Base-by-base conservation (phyloP, 163 green algal genomes). In the Scenedesmus sp. region DNA sequence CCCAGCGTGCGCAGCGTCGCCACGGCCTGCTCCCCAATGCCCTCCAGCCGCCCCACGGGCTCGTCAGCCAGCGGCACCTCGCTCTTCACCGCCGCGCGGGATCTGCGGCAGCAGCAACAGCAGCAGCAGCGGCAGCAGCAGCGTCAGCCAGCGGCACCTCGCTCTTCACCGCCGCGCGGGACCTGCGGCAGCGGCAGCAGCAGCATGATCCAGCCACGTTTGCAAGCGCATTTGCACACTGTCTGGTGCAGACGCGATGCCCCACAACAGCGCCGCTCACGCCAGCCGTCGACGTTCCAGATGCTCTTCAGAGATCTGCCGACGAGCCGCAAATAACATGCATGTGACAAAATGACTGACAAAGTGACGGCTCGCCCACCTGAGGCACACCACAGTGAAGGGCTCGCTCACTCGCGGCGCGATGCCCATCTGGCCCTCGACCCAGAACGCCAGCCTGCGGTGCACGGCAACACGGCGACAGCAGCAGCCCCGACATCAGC, bases 371-470 rank as follows among this genome's bases (percentile, higher is more conserved):
- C 18, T 24, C 65, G 20, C 65, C 30, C 65, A 76, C 65, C 65
- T 76, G 65, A 76, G 65, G 65, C 65, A 76, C 30, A 76, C 65
- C 65, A 76, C 65, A 20, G 65, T 76, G 65, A 76, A 76, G 65
- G 65, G 65, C 65, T 76, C 65, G 65, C 65, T 76, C 7, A 76
- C 65, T 20, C 9, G 65, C 65, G 65, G 65, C 30, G 65, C 65
- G 18, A 76, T 76, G 65, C 65, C 30, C 65, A 76, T 37, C 65
- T 76, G 65, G 65, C 18, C 18, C 65, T 76, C 65, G 40, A 76
- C 7, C 65, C 65, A 76, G 65, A 76, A 76, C 30, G 65, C 65
- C 65, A 76, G 24, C 65, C 65, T 76, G 65, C 65, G 18, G 30
- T 30, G n/a, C n/a, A n/a, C n/a, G n/a, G n/a, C n/a, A n/a, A 40